Conservation (phyloP, 306 rosid genomes). For the Cercis canadensis region DNA sequence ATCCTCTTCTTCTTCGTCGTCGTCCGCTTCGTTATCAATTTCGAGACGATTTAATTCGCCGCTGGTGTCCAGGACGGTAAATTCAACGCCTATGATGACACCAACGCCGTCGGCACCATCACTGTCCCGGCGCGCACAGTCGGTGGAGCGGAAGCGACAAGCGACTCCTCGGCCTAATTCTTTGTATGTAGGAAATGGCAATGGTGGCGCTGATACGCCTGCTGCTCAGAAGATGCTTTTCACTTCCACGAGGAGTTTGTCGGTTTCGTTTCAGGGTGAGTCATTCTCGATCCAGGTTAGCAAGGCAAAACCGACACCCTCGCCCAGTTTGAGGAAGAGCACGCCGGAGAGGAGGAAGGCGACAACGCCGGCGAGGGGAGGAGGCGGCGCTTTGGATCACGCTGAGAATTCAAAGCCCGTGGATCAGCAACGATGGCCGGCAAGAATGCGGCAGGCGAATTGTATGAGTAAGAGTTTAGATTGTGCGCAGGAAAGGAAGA, state of each 20-base stretch:
- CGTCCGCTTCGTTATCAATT: slow-evolving; percentile 43
- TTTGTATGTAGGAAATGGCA: slow-evolving; percentile 46
- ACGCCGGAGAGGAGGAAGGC: slow-evolving; percentile 83
- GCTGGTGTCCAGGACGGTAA: slow-evolving; percentile 52
- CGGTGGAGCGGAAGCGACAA: slow-evolving; percentile 59
- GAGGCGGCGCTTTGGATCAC: slow-evolving; percentile 43
- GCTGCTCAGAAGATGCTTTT: slow-evolving; percentile 77
- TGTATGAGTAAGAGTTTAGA: slow-evolving; percentile 67
- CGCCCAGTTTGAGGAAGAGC: slow-evolving; percentile 62
- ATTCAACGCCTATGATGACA: slow-evolving; percentile 40
- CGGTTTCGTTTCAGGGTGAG: slow-evolving; percentile 94
- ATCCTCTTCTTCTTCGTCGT: slow-evolving; percentile 49
- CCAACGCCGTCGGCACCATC: slow-evolving; percentile 44
- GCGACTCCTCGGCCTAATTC: slow-evolving; percentile 64
- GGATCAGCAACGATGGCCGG: slow-evolving; percentile 85
- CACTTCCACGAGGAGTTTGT: slow-evolving; percentile 83
- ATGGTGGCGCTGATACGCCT: slow-evolving; percentile 44
- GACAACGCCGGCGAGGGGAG: slow-evolving; percentile 48
- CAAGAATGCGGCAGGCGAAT: slow-evolving; percentile 48
- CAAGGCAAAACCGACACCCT: slow-evolving; percentile 64
- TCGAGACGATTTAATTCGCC: slow-evolving; percentile 72
- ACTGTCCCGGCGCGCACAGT: slow-evolving; percentile 58
- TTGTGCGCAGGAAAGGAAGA: slow-evolving; percentile 54
- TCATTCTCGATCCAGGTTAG: slow-evolving; percentile 86
- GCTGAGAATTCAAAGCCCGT: slow-evolving; percentile 57